These are phyloP conservation scores for Nitzschia inconspicua DNA, from an alignment of 108 stramenopile species.

Conservation along the genomic window DNA sequence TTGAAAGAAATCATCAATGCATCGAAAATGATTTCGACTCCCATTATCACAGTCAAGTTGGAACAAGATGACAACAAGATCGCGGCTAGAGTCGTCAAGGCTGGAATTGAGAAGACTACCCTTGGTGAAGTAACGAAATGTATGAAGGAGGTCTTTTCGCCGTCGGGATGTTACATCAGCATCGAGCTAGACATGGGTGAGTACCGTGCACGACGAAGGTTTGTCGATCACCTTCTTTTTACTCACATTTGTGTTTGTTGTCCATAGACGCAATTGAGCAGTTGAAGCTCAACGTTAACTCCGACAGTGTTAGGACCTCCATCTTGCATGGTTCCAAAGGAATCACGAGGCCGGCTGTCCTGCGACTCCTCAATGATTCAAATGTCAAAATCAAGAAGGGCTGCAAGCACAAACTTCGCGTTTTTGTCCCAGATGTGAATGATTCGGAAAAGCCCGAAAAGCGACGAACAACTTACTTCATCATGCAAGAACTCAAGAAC, in stretches of 20 bases:
- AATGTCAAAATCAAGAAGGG: conserved; percentile 71
- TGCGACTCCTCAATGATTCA: conserved; percentile 66
- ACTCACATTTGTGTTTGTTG: not conserved
- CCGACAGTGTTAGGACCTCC: conserved; percentile 62
- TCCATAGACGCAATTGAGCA: conserved; percentile 70
- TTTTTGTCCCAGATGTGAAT: conserved; percentile 73
- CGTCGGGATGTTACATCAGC: conserved; percentile 76
- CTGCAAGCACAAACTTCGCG: conserved; percentile 74
- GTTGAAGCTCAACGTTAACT: conserved; percentile 90
- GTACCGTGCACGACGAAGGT: not conserved
- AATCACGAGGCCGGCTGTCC: conserved; percentile 64
- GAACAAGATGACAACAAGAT: conserved; percentile 84
- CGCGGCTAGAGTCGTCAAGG: conserved; percentile 94
- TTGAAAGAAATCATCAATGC: conserved; percentile 99
- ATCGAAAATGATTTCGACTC: conserved; percentile 97
- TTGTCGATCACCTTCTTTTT: not conserved
- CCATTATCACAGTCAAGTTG: conserved; percentile 96
- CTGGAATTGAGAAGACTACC: conserved; percentile 96
- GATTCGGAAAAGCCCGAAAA: too few species aligned
- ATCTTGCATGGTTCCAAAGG: conserved; percentile 81
- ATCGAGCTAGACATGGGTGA: conserved; percentile 88
- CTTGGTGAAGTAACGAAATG: conserved; percentile 89
- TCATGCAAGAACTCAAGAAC: conserved; percentile 91
- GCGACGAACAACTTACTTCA: conserved; percentile 51
- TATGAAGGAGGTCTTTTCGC: conserved; percentile 94